Conservation (phyloP, 2,329 filamentous ascomycete species). For the Penicillium sumatraense region DNA sequence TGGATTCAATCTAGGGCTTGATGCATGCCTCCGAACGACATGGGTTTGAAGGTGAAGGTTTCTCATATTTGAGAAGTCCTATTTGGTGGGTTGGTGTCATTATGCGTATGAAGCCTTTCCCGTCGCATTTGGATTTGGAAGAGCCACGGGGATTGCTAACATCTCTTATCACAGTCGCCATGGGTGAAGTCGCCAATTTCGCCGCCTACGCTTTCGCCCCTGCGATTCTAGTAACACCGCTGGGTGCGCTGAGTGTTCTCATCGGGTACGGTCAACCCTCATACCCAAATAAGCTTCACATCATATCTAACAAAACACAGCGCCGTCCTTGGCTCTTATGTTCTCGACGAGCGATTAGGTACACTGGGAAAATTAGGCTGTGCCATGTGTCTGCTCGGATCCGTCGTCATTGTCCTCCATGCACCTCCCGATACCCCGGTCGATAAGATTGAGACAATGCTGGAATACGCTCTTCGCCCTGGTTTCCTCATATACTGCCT, state of each 20-base stretch:
- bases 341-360: conserved; percentile 88
- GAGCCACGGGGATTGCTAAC: conserved; percentile 17
- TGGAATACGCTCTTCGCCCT: conserved; percentile 78
- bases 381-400: conserved; percentile 93
- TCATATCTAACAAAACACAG: conserved; percentile 46
- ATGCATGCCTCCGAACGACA: conserved; percentile 88
- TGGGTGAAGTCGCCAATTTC: conserved; percentile 96
- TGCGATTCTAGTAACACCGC: conserved; percentile 94
- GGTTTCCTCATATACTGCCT: conserved; percentile 89
- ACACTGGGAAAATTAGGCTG: conserved; percentile 90
- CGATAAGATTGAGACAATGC: conserved; percentile 85
- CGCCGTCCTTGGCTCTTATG: conserved; percentile 92
- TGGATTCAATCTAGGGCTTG: conserved; percentile 65
- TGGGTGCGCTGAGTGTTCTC: conserved; percentile 90
- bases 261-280: conserved; percentile 64
- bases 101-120: conserved; percentile 68
- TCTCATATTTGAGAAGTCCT: conserved; percentile 90
- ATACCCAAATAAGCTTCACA: neutral
- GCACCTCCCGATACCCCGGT: conserved; percentile 93
- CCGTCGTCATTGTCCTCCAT: conserved; percentile 96
- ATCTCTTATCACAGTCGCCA: conserved; percentile 69
- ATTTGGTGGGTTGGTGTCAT: conserved; percentile 96
- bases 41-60: conserved; percentile 96
- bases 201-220: conserved; percentile 97
- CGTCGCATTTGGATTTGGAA: conserved; percentile 8